These are phyloP conservation scores for Neonectria magnoliae DNA, from an alignment of 2,329 filamentous ascomycete genomes.

Conservation along the genomic window DNA sequence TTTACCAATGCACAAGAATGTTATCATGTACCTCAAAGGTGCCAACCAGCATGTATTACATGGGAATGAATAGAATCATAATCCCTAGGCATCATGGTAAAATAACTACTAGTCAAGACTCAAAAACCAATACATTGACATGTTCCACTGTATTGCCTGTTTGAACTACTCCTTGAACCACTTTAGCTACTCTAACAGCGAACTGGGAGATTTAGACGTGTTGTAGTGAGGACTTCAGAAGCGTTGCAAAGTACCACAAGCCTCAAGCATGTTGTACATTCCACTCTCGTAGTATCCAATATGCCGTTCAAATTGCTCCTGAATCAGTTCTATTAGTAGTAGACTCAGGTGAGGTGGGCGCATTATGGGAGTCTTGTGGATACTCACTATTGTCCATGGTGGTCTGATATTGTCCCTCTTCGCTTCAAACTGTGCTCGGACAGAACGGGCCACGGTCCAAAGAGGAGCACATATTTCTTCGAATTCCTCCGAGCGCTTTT, in stretches of 20 bases:
- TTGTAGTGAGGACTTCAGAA: neutral
- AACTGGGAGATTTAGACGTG: neutral
- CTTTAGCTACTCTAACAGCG: too few relatives aligned
- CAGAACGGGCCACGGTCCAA: neutral
- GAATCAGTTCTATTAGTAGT: neutral
- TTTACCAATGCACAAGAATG: too few relatives aligned
- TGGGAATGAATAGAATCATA: too few relatives aligned
- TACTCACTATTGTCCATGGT: neutral
- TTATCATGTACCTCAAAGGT: too few relatives aligned
- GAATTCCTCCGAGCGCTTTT: neutral
- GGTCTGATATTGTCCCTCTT: neutral
- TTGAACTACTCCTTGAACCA: too few relatives aligned
- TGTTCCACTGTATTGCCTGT: too few relatives aligned
- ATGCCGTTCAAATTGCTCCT: neutral
- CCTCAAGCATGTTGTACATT: neutral
- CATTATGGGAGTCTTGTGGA: neutral
- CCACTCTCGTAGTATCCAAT: neutral
- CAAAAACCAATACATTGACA: too few relatives aligned
- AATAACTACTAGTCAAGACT: too few relatives aligned
- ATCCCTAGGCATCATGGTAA: too few relatives aligned
- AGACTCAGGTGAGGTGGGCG: neutral
- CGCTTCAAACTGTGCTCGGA: neutral
- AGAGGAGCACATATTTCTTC: neutral
- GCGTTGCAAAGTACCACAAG: neutral
- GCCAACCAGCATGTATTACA: too few relatives aligned